A percentile compares a stretch with the other conserved stretches of the same genome.
Evolutionary conservation across 164 flowering plant genomes (phyloP).

Genomic region (Nymphaea thermarum): DNA sequence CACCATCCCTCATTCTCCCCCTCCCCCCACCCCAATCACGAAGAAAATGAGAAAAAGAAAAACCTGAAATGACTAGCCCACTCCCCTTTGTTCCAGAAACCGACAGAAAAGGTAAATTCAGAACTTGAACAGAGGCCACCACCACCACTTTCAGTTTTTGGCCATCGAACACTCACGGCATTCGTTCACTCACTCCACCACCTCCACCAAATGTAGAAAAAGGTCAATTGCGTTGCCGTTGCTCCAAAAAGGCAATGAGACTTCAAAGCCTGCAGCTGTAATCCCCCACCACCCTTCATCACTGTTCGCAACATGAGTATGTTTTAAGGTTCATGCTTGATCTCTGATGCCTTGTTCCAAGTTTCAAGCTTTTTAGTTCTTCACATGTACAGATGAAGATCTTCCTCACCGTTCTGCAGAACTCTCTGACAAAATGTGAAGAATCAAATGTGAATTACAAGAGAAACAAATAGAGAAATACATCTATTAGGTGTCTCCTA

Average conservation of each 20-base stretch:
- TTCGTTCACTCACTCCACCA: too few species aligned
- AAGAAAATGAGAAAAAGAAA: too few species aligned
- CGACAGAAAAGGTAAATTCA: too few species aligned
- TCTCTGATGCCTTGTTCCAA: neutral
- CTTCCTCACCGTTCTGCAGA: constrained; percentile 69
- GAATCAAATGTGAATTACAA: neutral
- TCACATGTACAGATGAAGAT: constrained; percentile 74
- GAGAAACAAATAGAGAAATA: neutral
- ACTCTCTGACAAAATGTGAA: constrained; percentile 46
- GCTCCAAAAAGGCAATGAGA: neutral
- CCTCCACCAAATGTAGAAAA: neutral
- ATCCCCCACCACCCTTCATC: neutral
- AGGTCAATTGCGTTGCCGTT: neutral
- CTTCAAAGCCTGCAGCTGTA: neutral
- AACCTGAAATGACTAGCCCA: too few species aligned
- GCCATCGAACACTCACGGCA: too few species aligned
- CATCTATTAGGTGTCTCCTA: neutral
- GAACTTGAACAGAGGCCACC: too few species aligned
- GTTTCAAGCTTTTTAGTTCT: constrained; percentile 63
- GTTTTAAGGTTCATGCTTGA: neutral
- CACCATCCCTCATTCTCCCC: too few species aligned
- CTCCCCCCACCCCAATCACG: too few species aligned
- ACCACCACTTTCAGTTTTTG: too few species aligned
- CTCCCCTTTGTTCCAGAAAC: too few species aligned
- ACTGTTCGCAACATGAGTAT: neutral